Base-by-base conservation (phyloP, 768 basidiomycete genomes). In the Russula compacta region DNA sequence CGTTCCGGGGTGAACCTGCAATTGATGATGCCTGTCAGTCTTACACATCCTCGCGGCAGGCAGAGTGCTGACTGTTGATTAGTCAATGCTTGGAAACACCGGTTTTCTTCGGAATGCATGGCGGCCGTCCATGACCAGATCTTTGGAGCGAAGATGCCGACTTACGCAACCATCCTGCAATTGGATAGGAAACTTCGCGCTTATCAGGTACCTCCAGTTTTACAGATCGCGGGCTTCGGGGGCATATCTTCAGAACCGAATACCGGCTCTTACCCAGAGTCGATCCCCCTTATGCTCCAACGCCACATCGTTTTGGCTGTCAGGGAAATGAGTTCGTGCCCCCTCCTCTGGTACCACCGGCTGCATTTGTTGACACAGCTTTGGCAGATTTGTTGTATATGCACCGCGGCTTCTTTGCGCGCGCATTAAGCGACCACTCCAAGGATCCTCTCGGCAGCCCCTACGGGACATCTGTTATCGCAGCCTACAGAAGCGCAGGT, bases 401-500 rank as follows among this genome's bases (percentile, higher is more conserved):
- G 78, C 86, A 88, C 71, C 79, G 86, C 44, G 84, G 84, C 7
- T 88, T 84, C 74, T 88, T 88, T 69, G 85, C 84, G 0, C 81
- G 82, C 53, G 85, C 85, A 0, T 68, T 88, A 58, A 83, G 83
- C 64, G 85, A 86, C 59, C 78, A 72, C 59, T 80, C 84, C 0
- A 72, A 70, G 15, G 85, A 88, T 68, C 84, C 85, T 7, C 81
- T 87, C 73, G 81, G 83, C 6, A 84, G 83, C 73, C 85, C 81
- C 67, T 88, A 82, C 67, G 81, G 81, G 5, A 81, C 78, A 32
- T 87, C 85, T 1, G 84, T 87, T 9, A 71, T 88, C 42, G 83
- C 85, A 3, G 85, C 84, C 0, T 85, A 87, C 71, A 76, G 74
- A 24, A 84, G 84, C 62, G 85, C 86, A 19, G 84, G 83, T 53